Evolutionary conservation across 1,284 basidiomycete genomes (phyloP).

Genomic region (Wallemia hederae): DNA sequence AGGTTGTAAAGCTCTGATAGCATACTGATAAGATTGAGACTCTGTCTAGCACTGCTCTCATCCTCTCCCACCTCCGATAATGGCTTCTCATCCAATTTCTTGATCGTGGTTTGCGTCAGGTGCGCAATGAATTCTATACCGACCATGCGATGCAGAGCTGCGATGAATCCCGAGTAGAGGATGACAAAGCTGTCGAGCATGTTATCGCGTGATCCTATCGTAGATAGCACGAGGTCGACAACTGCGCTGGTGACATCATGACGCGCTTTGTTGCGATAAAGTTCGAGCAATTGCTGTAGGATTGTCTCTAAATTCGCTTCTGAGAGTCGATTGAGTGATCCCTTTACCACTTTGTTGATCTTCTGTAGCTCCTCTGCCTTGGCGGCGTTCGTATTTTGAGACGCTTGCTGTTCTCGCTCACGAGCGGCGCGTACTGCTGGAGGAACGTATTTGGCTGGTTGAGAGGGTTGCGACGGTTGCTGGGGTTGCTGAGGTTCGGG

Average conservation of each 20-base stretch:
- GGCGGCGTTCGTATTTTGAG: background rate
- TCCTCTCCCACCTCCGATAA: conserved; percentile 7
- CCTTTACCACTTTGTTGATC: conserved; percentile 51
- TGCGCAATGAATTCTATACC: conserved; percentile 75
- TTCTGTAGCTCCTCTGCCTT: conserved; percentile 24
- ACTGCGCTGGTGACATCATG: conserved; percentile 62
- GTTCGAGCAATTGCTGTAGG: conserved; percentile 39
- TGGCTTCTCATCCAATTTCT: conserved; percentile 26
- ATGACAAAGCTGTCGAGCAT: conserved; percentile 74
- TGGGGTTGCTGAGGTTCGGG: conserved; percentile 2
- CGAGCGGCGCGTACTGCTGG: conserved; percentile 19
- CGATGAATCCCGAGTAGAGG: conserved; percentile 62
- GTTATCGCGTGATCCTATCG: conserved; percentile 52
- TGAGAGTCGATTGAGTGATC: conserved; percentile 62
- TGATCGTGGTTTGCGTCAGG: conserved; percentile 39
- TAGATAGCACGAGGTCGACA: conserved; percentile 47
- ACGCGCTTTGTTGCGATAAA: conserved; percentile 49
- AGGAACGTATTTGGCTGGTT: conserved; percentile 20
- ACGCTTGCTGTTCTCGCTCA: conserved; percentile 8
- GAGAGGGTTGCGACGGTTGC: conserved; percentile 4
- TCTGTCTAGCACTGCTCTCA: conserved; percentile 39
- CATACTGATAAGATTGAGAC: conserved; percentile 59
- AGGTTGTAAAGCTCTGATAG: conserved; percentile 87
- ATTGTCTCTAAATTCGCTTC: conserved; percentile 71
- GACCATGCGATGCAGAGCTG: conserved; percentile 50